Percentiles rank a stretch among this genome's conserved stretches.
These are phyloP conservation scores for Candida vartiovaarae DNA, from an alignment of 805 yeast genomes.

Conservation along the genomic window DNA sequence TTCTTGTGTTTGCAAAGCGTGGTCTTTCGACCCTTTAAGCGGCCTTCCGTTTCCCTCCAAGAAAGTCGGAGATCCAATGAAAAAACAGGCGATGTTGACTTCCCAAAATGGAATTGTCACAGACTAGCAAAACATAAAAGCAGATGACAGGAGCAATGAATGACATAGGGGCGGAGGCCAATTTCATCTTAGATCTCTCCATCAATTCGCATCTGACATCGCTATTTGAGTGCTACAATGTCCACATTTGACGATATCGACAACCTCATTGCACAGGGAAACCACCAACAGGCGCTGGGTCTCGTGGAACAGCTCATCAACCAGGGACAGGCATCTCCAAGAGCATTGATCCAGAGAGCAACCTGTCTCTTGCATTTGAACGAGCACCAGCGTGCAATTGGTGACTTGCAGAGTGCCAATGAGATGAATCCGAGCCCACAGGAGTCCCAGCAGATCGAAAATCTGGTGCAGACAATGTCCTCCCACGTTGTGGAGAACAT, in stretches of 20 bases:
- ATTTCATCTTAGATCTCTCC: too few relatives aligned
- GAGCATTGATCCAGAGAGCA: conserved; percentile 20
- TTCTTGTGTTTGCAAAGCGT: not conserved
- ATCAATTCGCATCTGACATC: too few relatives aligned
- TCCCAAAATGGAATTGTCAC: conserved; percentile 1
- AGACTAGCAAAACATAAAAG: not conserved
- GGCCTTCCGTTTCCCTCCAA: not conserved
- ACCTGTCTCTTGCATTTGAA: conserved; percentile 10
- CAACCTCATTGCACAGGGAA: conserved; percentile 6
- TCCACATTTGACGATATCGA: conserved; percentile 10
- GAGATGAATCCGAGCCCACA: conserved; percentile 14
- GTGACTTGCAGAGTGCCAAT: conserved; percentile 19
- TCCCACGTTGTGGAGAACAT: conserved; percentile 18
- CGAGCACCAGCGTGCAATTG: conserved; percentile 17
- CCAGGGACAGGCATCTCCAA: conserved; percentile 16
- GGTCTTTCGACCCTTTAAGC: not conserved
- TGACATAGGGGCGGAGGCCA: too few relatives aligned
- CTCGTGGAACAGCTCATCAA: conserved; percentile 9
- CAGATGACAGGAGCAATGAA: not conserved
- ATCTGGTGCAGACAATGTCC: conserved; percentile 15
- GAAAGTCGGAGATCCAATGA: conserved; percentile 7
- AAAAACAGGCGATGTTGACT: conserved; percentile 4
- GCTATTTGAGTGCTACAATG: not conserved
- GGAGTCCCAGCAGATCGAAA: conserved; percentile 15
- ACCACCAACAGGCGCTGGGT: conserved; percentile 7